Evolutionary conservation across 148 eudicot species (phyloP), one percentile per base, ranked within the genome.

Genomic region (Diospyros kaki): DNA sequence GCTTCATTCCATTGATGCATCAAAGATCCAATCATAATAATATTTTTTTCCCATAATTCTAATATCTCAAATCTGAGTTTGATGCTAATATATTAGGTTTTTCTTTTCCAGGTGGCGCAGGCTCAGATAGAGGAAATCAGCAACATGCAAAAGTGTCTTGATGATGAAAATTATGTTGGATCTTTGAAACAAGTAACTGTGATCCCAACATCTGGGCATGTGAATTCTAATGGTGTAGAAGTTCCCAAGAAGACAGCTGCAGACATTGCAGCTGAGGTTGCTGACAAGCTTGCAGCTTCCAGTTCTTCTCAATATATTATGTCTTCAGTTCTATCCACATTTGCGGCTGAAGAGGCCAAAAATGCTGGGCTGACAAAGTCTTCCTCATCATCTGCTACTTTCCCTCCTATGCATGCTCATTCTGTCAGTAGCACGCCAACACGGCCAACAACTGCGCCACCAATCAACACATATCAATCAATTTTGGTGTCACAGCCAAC

Each of bases 251-350:
- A 87, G 78, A 83, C 94, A 0, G 85, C 96, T 38, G 93, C 97
- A n/a, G 86, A 86, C 66, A 88, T 94, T 69, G 98, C 98, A 52
- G 98, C 98, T 66, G 94, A 87, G 88, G 93, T 95, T 71, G 98
- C 89, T 44, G 98, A 95, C 82, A 95, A 76, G 87, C 97, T 95
- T 41, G 77, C 98, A 38, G 97, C 98, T 74, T 95, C 97, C 5
- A 92, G 85, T 58, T 92, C 97, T 42, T 95, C 98, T 54, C 97
- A 92, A 75, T 77, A 84, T 62, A 95, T 95, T 78, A 95, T 95
- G 98, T 74, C 88, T 10, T 90, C 97, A 43, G 98, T 95, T 69
- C 90, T 95, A 46, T 95, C 98, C 4, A 79, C 98, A 71, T 90
- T 95, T 77, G 98, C 98, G 64, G 98, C 98, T 48, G 90, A 95